A percentile compares a stretch with the other conserved stretches of the same genome.
Conservation (phyloP, 371 early-diverging fungal genomes). For the Apophysomyces elegans region DNA sequence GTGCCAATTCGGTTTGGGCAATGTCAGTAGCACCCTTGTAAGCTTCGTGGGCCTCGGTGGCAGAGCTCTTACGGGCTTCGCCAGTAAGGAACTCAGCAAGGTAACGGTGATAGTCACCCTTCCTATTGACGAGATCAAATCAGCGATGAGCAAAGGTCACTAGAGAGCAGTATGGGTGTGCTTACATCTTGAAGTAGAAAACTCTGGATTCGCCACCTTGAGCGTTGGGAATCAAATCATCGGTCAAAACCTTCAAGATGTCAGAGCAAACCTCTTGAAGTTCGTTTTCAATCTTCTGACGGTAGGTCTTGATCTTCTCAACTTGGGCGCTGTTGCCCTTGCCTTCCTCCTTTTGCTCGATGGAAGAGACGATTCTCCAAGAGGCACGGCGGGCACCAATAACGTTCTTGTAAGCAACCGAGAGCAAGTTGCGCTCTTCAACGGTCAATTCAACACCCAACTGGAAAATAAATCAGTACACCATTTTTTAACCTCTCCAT, state of each 20-base stretch:
- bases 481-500: conserved; percentile 4
- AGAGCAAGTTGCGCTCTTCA: conserved; percentile 98
- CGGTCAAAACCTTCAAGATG: conserved; percentile 91
- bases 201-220: conserved; percentile 95
- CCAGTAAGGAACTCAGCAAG: conserved; percentile 97
- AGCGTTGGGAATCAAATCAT: conserved; percentile 88
- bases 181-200: conserved; percentile 99
- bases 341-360: conserved; percentile 97
- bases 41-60: conserved; percentile 90
- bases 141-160: neutral
- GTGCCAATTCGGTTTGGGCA: conserved; percentile 93
- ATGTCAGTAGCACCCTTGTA: conserved; percentile 97
- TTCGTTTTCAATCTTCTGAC: conserved; percentile 93
- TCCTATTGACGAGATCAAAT: conserved; percentile 57
- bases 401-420: conserved; percentile 99
- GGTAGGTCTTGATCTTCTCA: conserved; percentile 90
- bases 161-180: neutral
- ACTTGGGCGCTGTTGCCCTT: conserved; percentile 90
- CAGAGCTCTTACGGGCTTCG: conserved; percentile 87
- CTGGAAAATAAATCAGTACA: conserved; percentile 21
- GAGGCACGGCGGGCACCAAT: conserved; percentile 99
- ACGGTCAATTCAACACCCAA: conserved; percentile 82
- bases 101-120: conserved; percentile 99
- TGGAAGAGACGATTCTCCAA: conserved; percentile 99
- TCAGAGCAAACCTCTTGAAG: conserved; percentile 95